Evolutionary conservation across 768 basidiomycete genomes (phyloP), one percentile per base, ranked within the genome.

Genomic region (Panellus pusillus): DNA sequence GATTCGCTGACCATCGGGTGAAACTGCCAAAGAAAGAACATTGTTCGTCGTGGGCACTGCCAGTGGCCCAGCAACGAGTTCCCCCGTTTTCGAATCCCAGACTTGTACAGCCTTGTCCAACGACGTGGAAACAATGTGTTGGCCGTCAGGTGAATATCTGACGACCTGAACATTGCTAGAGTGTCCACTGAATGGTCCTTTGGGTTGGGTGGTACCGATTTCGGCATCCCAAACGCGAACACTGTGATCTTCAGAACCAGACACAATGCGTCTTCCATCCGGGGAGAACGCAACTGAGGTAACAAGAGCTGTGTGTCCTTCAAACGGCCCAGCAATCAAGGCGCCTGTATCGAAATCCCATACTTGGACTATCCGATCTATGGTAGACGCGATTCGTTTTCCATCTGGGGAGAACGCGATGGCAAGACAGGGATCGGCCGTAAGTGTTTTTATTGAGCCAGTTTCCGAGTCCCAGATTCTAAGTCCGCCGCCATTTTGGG

Each of bases 221-320:
- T 42, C 18, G 15, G 46, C 45, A 61, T 81, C 77, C 80, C 80
- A 82, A 2, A 81, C 67, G 14, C 75, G 70, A 17, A 81, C 66
- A n/a, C 78, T 79, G 61, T 78, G 74, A 69, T 82, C 79, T 64
- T 78, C 76, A 24, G 54, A 55, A 0, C 77, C 79, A 8, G 77
- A 78, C 8, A 79, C 68, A 29, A 81, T 6, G n/a, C 39, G 39
- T 6, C 15, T 8, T 6, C n/a, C 15, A 19, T 40, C 39, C 14
- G 14, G 39, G 39, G 39, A 40, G 39, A 40, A 40, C 15, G 39
- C 39, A 40, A 40, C 39, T 6, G 39, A 15, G 15, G n/a, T 7
- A n/a, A 40, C 18, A 6, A 15, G n/a, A 9, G 14, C 39, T 40
- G 15, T 15, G 39, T 40, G 39, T 19, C 39, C 39, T 40, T 40